Conservation (phyloP, 1,284 basidiomycete species). For the Malassezia cuniculi region DNA sequence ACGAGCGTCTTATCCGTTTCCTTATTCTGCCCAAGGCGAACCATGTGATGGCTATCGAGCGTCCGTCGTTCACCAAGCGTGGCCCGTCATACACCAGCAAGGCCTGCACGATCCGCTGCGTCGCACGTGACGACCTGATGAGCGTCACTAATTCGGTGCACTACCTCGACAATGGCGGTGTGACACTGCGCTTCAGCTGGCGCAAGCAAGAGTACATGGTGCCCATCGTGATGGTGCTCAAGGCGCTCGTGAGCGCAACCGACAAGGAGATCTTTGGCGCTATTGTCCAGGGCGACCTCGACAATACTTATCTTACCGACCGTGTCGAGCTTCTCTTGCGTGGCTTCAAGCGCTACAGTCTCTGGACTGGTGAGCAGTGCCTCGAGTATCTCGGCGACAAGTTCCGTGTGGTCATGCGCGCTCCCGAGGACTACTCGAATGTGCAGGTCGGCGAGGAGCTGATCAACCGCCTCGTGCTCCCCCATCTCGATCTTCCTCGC, state of each 20-base stretch:
- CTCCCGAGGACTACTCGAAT: slow-evolving; percentile 89
- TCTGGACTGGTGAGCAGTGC: slow-evolving; percentile 83
- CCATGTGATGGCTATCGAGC: slow-evolving; percentile 72
- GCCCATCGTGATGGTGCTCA: slow-evolving; percentile 90
- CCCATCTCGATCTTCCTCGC: slow-evolving; percentile 74
- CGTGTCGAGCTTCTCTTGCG: slow-evolving; percentile 94
- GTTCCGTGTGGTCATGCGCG: slow-evolving; percentile 79
- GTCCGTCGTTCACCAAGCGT: slow-evolving; percentile 75
- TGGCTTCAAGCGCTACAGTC: slow-evolving; percentile 68
- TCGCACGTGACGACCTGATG: slow-evolving; percentile 49
- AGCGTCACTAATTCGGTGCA: slow-evolving; percentile 77
- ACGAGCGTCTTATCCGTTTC: slow-evolving; percentile 95
- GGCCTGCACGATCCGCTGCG: slow-evolving; percentile 89
- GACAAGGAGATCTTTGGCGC: slow-evolving; percentile 97
- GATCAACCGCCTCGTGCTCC: slow-evolving; percentile 72
- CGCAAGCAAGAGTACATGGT: slow-evolving; percentile 98
- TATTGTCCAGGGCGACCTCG: slow-evolving; percentile 92
- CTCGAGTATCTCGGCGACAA: slow-evolving; percentile 94
- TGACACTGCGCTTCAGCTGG: slow-evolving; percentile 92
- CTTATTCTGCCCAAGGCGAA: slow-evolving; percentile 81
- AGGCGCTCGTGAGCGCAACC: slow-evolving; percentile 76
- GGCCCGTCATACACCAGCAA: slow-evolving; percentile 88
- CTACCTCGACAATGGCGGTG: slow-evolving; percentile 88
- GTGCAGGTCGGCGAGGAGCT: slow-evolving; percentile 69
- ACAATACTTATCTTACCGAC: slow-evolving; percentile 94